Evolutionary conservation across 2,329 filamentous ascomycete species (phyloP), one percentile per base, ranked within the genome.

Genomic region (Orbilia oligospora): DNA sequence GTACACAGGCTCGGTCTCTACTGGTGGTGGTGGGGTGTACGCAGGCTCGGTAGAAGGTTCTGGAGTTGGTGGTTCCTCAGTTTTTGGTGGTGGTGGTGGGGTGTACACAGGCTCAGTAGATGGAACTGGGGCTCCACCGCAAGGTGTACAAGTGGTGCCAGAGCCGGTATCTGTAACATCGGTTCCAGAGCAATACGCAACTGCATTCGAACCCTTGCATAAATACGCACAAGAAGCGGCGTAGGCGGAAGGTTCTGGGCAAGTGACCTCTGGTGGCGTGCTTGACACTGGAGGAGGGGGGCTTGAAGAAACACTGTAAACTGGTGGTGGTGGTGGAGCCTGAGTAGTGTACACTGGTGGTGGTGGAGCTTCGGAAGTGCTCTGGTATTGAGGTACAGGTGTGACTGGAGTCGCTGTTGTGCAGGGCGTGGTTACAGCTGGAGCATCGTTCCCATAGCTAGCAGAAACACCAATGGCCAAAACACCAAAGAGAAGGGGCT

Each of bases 401-500:
- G 56, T n/a, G 24, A 44, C 56, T 41, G 56, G 56, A 24, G 56
- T 61, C 12, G 56, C 56, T 24, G 56, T 41, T 61, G 56, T 24
- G 56, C 56, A 61, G 3, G 56, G 56, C 24, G 56, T 61, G 20
- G 24, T 41, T n/a, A 44, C 56, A 38, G 14, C 53, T 58, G 51
- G 51, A 10, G 27, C 5, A 33, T 58, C 53, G 33, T 58, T 58
- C 27, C 56, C 56, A 44, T 61, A 61, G 18, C 18, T 61, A 18
- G 56, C 56, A 27, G 56, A 24, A 12, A 44, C 56, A 27, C 56
- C 36, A n/a, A 61, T 33, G 20, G 56, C 56, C 36, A 61, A 41
- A 44, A 61, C 56, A 20, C 56, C 36, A 36, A 61, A 61, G 18
- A 61, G 18, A 44, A 61, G 18, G 56, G 56, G 56, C 56, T 61